Conservation (phyloP, 768 basidiomycete genomes). For the Tephrocybe sp. region DNA sequence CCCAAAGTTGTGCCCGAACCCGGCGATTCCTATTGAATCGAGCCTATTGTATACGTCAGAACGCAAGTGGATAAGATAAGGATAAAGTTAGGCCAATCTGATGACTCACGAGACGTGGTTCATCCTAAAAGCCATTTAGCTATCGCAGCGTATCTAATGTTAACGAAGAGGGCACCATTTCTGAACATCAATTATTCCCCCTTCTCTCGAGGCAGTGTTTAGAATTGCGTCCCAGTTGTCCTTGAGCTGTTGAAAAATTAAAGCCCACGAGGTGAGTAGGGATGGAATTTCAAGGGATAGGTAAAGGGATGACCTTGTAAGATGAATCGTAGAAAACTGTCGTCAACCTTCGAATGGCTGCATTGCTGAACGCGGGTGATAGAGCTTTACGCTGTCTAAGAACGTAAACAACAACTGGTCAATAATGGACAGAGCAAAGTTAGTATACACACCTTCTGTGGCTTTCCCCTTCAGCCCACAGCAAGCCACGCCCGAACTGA, state of each 20-base stretch:
- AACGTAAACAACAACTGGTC: neutral
- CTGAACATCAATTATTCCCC: slow-evolving; percentile 40
- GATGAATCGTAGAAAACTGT: slow-evolving; percentile 48
- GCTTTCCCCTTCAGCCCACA: slow-evolving; percentile 43
- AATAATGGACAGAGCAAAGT: too few relatives aligned
- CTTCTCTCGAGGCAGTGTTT: slow-evolving; percentile 29
- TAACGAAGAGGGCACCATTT: slow-evolving; percentile 31
- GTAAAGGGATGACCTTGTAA: slow-evolving; percentile 37
- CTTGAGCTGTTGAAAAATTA: slow-evolving; percentile 24
- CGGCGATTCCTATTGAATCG: slow-evolving; percentile 56
- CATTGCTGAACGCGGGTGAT: slow-evolving; percentile 51
- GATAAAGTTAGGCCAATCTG: too few relatives aligned
- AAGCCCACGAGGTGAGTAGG: neutral
- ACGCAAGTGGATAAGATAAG: too few relatives aligned
- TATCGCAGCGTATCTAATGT: slow-evolving; percentile 31
- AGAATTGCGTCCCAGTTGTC: slow-evolving; percentile 22
- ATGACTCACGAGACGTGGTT: slow-evolving; percentile 46
- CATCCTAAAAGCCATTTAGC: slow-evolving; percentile 28
- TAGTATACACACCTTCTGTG: slow-evolving; percentile 35
- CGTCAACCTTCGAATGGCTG: slow-evolving; percentile 43
- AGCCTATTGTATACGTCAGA: slow-evolving; percentile 29
- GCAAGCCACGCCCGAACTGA: slow-evolving; percentile 38
- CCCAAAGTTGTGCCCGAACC: slow-evolving; percentile 57
- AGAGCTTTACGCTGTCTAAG: slow-evolving; percentile 47
- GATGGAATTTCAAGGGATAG: neutral